These are phyloP conservation scores for Bondarzewia mesenterica DNA, from an alignment of 1,284 basidiomycete species.

Conservation along the genomic window DNA sequence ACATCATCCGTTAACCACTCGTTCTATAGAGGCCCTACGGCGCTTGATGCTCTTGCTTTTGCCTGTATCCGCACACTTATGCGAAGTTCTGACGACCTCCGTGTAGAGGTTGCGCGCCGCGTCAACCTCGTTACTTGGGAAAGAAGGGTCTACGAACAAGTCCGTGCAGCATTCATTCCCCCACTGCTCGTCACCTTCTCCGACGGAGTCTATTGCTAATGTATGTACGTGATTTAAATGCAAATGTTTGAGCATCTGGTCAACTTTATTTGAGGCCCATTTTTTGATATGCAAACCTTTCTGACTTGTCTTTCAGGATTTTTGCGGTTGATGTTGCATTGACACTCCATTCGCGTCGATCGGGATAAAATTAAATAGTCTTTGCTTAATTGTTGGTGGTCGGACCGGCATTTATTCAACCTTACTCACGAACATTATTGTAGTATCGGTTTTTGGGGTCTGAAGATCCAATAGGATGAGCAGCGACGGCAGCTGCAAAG, in stretches of 20 bases:
- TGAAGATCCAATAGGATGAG: no score
- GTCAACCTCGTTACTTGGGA: slow-evolving; percentile 76
- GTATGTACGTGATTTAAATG: not conserved
- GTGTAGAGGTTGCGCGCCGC: slow-evolving; percentile 57
- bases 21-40: slow-evolving; percentile 50
- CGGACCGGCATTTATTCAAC: no score
- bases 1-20: not conserved
- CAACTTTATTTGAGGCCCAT: not conserved
- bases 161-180: slow-evolving; percentile 36
- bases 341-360: no score
- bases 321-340: no score
- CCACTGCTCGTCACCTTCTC: not conserved
- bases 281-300: not conserved
- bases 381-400: no score
- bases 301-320: no score
- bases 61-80: slow-evolving; percentile 68
- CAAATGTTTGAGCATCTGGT: not conserved
- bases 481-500: no score
- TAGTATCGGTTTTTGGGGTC: no score
- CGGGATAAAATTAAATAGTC: no score
- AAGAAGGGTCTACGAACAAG: slow-evolving; percentile 49
- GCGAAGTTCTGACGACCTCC: slow-evolving; percentile 40
- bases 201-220: not conserved
- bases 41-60: slow-evolving; percentile 70
- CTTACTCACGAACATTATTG: no score